Evolutionary conservation across 192 early-diverging fungal species (phyloP).

Genomic region (Funneliformis geosporum): DNA sequence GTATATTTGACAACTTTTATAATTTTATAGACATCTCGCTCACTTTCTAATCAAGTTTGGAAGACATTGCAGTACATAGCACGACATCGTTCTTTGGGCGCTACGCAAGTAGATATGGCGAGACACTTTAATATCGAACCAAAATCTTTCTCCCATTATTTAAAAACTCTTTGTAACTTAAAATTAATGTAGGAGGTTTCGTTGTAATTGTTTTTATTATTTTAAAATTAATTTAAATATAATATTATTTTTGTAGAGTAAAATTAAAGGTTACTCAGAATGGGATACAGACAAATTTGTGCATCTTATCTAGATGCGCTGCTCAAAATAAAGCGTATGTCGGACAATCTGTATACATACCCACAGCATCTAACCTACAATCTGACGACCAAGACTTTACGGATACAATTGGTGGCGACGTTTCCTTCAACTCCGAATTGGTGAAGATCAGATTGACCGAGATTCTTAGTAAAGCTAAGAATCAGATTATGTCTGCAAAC

Average conservation of each 20-base stretch:
- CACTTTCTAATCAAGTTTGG: slow-evolving; percentile 36
- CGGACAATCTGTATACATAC: slow-evolving; percentile 40
- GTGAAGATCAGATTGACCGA: slow-evolving; percentile 58
- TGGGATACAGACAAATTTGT: slow-evolving; percentile 59
- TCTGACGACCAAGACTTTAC: slow-evolving; percentile 21
- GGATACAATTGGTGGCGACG: slow-evolving; percentile 34
- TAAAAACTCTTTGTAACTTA: slow-evolving; percentile 52
- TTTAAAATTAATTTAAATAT: background rate
- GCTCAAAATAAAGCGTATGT: slow-evolving; percentile 49
- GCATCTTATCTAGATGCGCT: slow-evolving; percentile 58
- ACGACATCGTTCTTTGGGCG: slow-evolving; percentile 46
- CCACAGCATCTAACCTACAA: slow-evolving; percentile 18
- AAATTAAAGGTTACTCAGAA: slow-evolving; percentile 64
- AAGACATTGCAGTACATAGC: slow-evolving; percentile 51
- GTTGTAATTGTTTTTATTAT: background rate
- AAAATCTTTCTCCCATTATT: slow-evolving; percentile 60
- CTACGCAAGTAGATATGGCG: slow-evolving; percentile 59
- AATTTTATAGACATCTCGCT: slow-evolving; percentile 16
- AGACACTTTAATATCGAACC: slow-evolving; percentile 60
- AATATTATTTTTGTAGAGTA: slow-evolving; percentile 41
- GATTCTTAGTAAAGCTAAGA: slow-evolving; percentile 52
- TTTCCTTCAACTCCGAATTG: slow-evolving; percentile 56
- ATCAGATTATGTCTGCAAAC: slow-evolving; percentile 51
- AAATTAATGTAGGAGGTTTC: slow-evolving; percentile 51
- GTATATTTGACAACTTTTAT: background rate